Base-by-base conservation (phyloP, 805 yeast species). In the Candida montana region DNA sequence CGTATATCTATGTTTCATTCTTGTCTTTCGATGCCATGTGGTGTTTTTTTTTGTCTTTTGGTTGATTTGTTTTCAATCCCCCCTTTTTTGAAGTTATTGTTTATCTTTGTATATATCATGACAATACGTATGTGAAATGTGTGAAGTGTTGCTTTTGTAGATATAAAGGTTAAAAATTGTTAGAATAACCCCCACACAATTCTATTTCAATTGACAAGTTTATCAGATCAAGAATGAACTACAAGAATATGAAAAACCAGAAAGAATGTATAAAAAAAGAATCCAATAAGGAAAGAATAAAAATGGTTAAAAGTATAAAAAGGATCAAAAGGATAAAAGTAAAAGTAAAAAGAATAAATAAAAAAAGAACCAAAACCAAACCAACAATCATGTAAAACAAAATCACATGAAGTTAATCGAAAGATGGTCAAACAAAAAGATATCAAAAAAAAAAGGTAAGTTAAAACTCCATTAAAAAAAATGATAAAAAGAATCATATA, bases 381-480 rank as follows among this genome's bases (percentile, higher is more conserved):
- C n/a, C n/a, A n/a, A n/a, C n/a, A n/a, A n/a, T n/a, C n/a, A n/a
- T n/a, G 10, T 3, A 11, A 17, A 13, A 13, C 5, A 16, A 3
- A 18, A 35, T 21, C 12, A 28, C 9, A 29, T 18, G 19, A 30
- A 35, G 12, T 24, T 10, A 31, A 26, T 17, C 16, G 21, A 18
- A 26, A 31, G 18, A 29, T 12, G 35, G 27, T 15, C n/a, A 28
- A 33, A 23, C 7, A 19, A 8, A 10, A 21, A 15, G 12, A 32
- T 19, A 4, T 13, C 11, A 8, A 5, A n/a, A 33, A 21, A 32
- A 33, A 33, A 33, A 21, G 35, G 35, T 33, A 33, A 33, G 28
- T 21, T n/a, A 20, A 15, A 20, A 33, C 35, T 33, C 28, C 35
- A 33, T 21, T 33, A 33, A 33, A 33, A 33, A 33, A 33, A 23